Evolutionary conservation across 495 filamentous ascomycete genomes (phyloP).

Genomic region (Usnea hakonensis): DNA sequence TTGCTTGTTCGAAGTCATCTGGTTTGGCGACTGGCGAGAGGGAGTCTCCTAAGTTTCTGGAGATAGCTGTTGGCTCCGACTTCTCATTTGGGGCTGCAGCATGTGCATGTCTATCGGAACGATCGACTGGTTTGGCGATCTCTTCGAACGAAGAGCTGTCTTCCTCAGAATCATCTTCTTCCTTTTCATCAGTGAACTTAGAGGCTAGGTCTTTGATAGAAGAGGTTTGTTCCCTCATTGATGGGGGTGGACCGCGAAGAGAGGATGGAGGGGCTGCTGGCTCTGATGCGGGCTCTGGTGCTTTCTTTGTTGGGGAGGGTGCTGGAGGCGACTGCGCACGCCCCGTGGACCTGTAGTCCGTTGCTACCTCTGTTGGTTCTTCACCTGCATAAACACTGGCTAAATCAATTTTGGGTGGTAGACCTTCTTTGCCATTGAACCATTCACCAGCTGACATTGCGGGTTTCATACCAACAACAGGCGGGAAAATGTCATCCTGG

Average conservation of each 20-base stretch:
- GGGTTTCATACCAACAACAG: constrained; percentile 65
- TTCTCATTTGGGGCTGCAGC: constrained; percentile 5
- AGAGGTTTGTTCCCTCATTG: constrained; percentile 71
- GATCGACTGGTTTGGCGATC: constrained; percentile 57
- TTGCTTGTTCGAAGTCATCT: constrained; percentile 18
- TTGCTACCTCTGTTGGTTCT: constrained; percentile 63
- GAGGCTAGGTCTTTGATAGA: constrained; percentile 76
- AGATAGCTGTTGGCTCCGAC: constrained; percentile 14
- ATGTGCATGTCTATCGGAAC: constrained; percentile 21
- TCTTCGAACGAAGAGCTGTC: constrained; percentile 80
- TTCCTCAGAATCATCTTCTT: constrained; percentile 41
- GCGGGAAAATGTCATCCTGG: constrained; percentile 94
- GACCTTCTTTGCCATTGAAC: constrained; percentile 72
- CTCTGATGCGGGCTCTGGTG: constrained; percentile 43
- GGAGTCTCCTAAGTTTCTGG: constrained; percentile 15
- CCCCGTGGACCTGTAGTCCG: constrained; percentile 56
- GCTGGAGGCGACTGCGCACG: constrained; percentile 40
- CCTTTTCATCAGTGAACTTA: constrained; percentile 74
- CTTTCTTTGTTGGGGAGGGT: constrained; percentile 48
- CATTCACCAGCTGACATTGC: constrained; percentile 76
- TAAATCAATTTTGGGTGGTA: constrained; percentile 86
- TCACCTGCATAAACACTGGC: constrained; percentile 83
- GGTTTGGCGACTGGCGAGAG: constrained; percentile 17
- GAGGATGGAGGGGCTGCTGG: constrained; percentile 32
- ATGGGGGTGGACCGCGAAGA: constrained; percentile 50